phyloP scores from a whole-genome alignment of 768 basidiomycete species.

The Trametes sanguinea region DNA sequence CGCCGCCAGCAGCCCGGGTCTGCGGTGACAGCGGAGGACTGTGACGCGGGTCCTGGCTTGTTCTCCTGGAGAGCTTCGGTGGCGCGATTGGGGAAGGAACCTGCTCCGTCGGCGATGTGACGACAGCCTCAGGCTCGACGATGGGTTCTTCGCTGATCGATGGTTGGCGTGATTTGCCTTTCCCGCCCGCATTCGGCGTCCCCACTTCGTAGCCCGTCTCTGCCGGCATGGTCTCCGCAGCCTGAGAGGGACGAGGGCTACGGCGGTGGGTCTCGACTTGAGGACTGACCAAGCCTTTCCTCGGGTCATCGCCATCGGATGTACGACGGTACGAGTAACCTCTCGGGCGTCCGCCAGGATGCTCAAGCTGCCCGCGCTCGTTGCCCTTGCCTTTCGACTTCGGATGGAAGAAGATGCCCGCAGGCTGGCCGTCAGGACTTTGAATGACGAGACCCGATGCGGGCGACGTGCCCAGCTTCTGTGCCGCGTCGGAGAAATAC shows the following conservation, averaged over 20 bases:
- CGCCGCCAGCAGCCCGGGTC: conserved; percentile 25
- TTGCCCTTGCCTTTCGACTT: conserved; percentile 35
- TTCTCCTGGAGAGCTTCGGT: conserved; percentile 13
- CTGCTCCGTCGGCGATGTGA: not conserved
- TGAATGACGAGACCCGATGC: conserved; percentile 89
- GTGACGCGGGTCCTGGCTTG: conserved; percentile 19
- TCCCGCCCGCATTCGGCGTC: not conserved
- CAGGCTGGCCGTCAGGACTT: conserved; percentile 88
- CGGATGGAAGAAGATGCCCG: conserved; percentile 97
- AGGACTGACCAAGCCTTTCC: not conserved
- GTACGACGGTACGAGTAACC: conserved; percentile 21
- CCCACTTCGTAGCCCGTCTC: conserved; percentile 6
- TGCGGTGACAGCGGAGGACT: conserved; percentile 30
- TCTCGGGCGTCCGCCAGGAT: conserved; percentile 9
- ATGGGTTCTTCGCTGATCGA: conserved; percentile 6
- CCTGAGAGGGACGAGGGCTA: conserved; percentile 13
- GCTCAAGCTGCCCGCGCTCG: conserved; percentile 26
- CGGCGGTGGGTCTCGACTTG: conserved; percentile 4
- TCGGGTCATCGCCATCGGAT: conserved; percentile 19
- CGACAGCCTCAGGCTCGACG: not conserved
- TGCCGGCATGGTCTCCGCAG: not conserved
- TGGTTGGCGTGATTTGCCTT: conserved; percentile 20
- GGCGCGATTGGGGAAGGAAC: not conserved
- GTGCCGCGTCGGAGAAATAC: conserved; percentile 69
- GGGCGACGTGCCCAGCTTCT: conserved; percentile 71